Base-by-base conservation (phyloP, 169 alveolate genomes). In the Plasmodium ovale region DNA sequence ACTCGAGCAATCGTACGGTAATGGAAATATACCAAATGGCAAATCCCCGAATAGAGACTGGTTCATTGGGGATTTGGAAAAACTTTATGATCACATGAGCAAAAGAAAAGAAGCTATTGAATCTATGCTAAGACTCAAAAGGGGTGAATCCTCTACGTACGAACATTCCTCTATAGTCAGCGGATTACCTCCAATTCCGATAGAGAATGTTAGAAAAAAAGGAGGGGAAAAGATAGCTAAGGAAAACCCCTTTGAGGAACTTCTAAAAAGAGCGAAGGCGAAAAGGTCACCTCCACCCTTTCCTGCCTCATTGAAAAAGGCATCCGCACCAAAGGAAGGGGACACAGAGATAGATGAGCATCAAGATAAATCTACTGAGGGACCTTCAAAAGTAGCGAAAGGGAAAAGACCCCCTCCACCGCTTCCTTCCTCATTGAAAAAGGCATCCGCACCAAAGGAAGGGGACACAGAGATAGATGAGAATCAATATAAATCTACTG, bases 251-350 rank as follows among this genome's bases (percentile, higher is more conserved):
- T n/a, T n/a, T n/a, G n/a, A 21, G 23, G 35, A n/a, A 54, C 31
- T n/a, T 3, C 33, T n/a, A 6, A 16, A 16, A 4, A 54, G 21
- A 16, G 21, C 16, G 21, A 1, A 49, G 23, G 16, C 31, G 56
- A 72, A 72, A 47, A 72, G 72, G 35, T 72, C 87, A 1, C 87
- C 87, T 0, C 87, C 87, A 5, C n/a, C n/a, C n/a, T n/a, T n/a
- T n/a, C n/a, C n/a, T n/a, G n/a, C n/a, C n/a, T n/a, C n/a, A n/a
- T n/a, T n/a, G n/a, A n/a, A n/a, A n/a, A 44, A 59, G 4, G 27
- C 42, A 33, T 19, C 1, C 3, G 39, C 29, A 3, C 42, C 6
- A 53, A 72, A 37, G 5, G 47, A 33, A 54, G 33, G 33, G 21
- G 59, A 58, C 2, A 53, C 21, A 14, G 27, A 27, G 14, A 21